A percentile compares a stretch with the other conserved stretches of the same genome.
These are phyloP conservation scores for Trichoderma citrinoviride DNA, from an alignment of 2,329 filamentous ascomycete species.

Conservation along the genomic window DNA sequence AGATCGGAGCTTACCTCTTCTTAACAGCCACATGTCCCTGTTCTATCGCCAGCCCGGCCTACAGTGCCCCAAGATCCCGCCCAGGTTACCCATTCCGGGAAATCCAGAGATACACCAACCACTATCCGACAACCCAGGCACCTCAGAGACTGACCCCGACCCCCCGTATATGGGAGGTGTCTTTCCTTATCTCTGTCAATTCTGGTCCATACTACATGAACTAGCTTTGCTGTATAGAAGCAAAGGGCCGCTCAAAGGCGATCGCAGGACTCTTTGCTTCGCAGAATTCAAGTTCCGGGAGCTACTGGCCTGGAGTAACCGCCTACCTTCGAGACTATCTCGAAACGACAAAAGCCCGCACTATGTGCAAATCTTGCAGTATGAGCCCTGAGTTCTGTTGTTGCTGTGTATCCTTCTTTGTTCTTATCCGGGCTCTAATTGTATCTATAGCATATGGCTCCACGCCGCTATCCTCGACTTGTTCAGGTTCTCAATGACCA, in stretches of 20 bases:
- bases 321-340: not conserved
- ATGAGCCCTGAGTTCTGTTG: not conserved
- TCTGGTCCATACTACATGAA: not conserved
- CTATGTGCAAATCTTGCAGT: not conserved
- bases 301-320: constrained; percentile 37
- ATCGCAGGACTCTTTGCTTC: constrained; percentile 26
- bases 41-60: not conserved
- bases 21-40: not conserved
- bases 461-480: not conserved
- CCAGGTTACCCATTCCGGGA: not conserved
- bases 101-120: too few species aligned
- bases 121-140: too few species aligned
- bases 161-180: not conserved
- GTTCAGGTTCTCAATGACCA: not conserved
- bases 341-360: not conserved
- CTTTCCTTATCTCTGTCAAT: not conserved
- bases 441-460: not conserved
- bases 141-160: too few species aligned
- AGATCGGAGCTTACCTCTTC: not conserved
- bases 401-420: not conserved
- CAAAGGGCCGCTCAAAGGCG: not conserved
- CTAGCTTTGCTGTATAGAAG: constrained; percentile 1
- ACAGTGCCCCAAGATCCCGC: not conserved
- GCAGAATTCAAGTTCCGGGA: constrained; percentile 40
- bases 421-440: not conserved